phyloP scores from a whole-genome alignment of 2,329 filamentous ascomycete species.

The Verticillium nonalfalfae region DNA sequence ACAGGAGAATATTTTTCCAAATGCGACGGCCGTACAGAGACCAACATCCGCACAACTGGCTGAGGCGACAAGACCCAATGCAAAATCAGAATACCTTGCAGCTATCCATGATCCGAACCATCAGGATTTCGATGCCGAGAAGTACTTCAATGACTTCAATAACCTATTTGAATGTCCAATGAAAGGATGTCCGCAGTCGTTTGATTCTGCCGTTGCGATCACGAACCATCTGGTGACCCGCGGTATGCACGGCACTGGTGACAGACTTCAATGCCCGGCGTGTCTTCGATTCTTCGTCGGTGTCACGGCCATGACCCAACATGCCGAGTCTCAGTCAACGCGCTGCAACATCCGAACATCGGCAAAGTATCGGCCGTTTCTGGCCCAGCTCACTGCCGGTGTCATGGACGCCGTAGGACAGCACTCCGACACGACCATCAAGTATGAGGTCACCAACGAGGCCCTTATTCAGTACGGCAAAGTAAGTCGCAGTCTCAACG shows the following conservation, averaged over 20 bases:
- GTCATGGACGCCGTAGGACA: constrained; percentile 25
- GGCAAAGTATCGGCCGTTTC: constrained; percentile 27
- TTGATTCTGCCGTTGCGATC: constrained; percentile 23
- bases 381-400: constrained; percentile 32
- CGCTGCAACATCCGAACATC: constrained; percentile 36
- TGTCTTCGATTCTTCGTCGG: constrained; percentile 35
- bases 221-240: constrained; percentile 36
- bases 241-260: constrained; percentile 25
- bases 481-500: not conserved
- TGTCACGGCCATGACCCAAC: constrained; percentile 36
- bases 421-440: constrained; percentile 24
- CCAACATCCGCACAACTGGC: constrained; percentile 14
- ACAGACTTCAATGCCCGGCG: constrained; percentile 33
- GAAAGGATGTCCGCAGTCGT: constrained; percentile 22
- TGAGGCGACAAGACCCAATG: constrained; percentile 8
- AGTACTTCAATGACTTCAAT: constrained; percentile 39
- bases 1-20: constrained; percentile 18
- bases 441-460: constrained; percentile 20
- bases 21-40: constrained; percentile 13
- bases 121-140: constrained; percentile 36
- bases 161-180: not conserved
- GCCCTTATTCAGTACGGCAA: not conserved
- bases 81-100: constrained; percentile 12
- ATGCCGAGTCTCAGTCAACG: constrained; percentile 37
- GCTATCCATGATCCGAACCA: constrained; percentile 36